These are phyloP conservation scores for Stephania cephalantha DNA, from an alignment of 164 flowering plant genomes.

Conservation along the genomic window DNA sequence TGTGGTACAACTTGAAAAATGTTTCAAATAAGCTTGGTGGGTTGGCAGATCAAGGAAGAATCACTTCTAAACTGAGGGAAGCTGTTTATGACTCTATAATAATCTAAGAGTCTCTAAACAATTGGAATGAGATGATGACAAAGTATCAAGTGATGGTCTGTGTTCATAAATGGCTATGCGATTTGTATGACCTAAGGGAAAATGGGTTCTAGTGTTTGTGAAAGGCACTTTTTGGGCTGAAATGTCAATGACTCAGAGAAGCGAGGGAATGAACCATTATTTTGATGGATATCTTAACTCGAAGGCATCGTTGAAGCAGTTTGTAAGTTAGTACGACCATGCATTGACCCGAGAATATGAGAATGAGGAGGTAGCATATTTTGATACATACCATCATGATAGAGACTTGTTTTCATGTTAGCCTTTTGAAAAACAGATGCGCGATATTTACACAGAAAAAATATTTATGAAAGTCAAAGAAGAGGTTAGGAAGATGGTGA, in stretches of 20 bases:
- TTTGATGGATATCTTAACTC: background rate
- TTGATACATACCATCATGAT: background rate
- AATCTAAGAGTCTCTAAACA: background rate
- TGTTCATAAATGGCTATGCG: background rate
- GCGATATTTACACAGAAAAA: too few relatives aligned
- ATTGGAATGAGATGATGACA: background rate
- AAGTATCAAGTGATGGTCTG: background rate
- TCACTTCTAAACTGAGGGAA: background rate
- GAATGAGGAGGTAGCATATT: background rate
- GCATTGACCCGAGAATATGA: background rate
- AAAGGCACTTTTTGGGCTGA: slow-evolving; percentile 7
- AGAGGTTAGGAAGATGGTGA: too few relatives aligned
- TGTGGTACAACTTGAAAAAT: background rate
- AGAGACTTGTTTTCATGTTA: too few relatives aligned
- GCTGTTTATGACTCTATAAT: background rate
- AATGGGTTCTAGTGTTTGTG: slow-evolving; percentile 4
- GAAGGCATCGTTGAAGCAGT: background rate
- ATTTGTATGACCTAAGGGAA: background rate
- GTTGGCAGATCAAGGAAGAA: background rate
- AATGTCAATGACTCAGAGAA: background rate
- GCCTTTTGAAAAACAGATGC: too few relatives aligned
- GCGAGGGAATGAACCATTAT: slow-evolving; percentile 3
- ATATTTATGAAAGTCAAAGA: too few relatives aligned
- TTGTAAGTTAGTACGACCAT: background rate
- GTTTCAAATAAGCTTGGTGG: background rate